Evolutionary conservation across 768 basidiomycete genomes (phyloP).

Genomic region (Agaricus sinodeliciosus): DNA sequence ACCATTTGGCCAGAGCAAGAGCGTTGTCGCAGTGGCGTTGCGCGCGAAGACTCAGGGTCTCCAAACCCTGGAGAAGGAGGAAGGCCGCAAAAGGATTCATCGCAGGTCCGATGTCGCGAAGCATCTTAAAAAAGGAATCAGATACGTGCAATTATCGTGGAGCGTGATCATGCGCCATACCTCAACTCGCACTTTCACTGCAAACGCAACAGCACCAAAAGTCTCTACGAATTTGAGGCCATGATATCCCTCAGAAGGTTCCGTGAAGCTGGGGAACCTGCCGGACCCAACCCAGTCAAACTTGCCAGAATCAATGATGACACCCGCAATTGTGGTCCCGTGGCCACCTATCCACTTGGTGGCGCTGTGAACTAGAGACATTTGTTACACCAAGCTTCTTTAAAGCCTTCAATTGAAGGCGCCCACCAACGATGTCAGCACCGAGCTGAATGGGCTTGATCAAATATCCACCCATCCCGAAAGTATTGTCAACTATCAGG

Average conservation of each 20-base stretch:
- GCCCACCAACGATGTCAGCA: slow-evolving; percentile 67
- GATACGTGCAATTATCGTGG: slow-evolving; percentile 5
- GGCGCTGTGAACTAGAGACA: slow-evolving; percentile 54
- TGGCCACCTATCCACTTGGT: slow-evolving; percentile 86
- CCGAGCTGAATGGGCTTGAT: slow-evolving; percentile 65
- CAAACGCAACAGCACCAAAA: slow-evolving; percentile 60
- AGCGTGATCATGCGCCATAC: slow-evolving; percentile 13
- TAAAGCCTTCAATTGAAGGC: background rate
- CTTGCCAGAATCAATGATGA: slow-evolving; percentile 65
- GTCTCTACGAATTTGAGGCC: slow-evolving; percentile 60
- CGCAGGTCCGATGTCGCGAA: slow-evolving; percentile 61
- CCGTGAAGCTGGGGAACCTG: slow-evolving; percentile 68
- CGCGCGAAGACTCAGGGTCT: slow-evolving; percentile 66
- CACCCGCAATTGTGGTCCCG: slow-evolving; percentile 74
- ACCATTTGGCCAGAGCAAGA: slow-evolving; percentile 59
- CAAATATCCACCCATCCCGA: slow-evolving; percentile 73
- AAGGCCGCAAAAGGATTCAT: slow-evolving; percentile 72
- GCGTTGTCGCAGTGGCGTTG: slow-evolving; percentile 71
- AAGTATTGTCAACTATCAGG: slow-evolving; percentile 77
- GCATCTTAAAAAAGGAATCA: slow-evolving; percentile 24
- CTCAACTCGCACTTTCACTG: slow-evolving; percentile 57
- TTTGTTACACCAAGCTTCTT: background rate
- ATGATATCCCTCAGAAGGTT: slow-evolving; percentile 72
- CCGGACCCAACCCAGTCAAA: slow-evolving; percentile 69
- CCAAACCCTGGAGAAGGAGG: slow-evolving; percentile 71